Percentiles rank a stretch among this genome's conserved stretches.
Conservation (phyloP, 1,284 basidiomycete genomes). For the Cutaneotrichosporon cavernicola region DNA sequence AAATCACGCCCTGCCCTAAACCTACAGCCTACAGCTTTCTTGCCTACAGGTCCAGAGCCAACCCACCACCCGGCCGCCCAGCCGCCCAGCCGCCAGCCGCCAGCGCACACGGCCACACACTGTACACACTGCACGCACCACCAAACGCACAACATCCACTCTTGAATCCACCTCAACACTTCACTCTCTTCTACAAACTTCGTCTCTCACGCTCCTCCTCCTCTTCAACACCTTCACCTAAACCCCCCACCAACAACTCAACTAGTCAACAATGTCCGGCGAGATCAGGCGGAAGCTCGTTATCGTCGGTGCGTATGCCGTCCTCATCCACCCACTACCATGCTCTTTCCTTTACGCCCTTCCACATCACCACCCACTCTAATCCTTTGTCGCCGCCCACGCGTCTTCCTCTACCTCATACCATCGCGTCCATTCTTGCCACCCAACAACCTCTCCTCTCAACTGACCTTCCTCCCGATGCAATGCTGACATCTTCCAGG, state of each 20-base stretch:
- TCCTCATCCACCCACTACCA: background rate
- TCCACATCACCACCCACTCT: slow-evolving; percentile 5
- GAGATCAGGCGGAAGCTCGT: slow-evolving; percentile 55
- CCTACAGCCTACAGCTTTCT: too few relatives aligned
- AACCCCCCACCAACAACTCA: slow-evolving; percentile 9
- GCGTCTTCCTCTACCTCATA: slow-evolving; percentile 5
- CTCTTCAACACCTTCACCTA: slow-evolving; percentile 2
- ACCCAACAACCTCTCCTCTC: slow-evolving; percentile 6
- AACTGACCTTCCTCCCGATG: background rate
- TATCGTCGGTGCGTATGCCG: slow-evolving; percentile 51
- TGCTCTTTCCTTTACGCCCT: background rate
- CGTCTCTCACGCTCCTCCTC: slow-evolving; percentile 8
- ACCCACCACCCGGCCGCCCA: too few relatives aligned
- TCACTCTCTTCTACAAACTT: background rate
- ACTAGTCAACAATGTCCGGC: slow-evolving; percentile 40
- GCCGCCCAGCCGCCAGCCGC: background rate
- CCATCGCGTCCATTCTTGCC: background rate
- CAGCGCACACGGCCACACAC: background rate
- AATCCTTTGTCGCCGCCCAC: background rate
- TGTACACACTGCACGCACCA: background rate
- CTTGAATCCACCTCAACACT: slow-evolving; percentile 2
- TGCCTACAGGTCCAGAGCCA: too few relatives aligned
- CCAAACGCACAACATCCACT: slow-evolving; percentile 2
- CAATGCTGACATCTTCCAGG: slow-evolving; percentile 35
- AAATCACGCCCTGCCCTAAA: too few relatives aligned